These are phyloP conservation scores for Geranomyces variabilis DNA, from an alignment of 192 early-diverging fungal species.

Conservation along the genomic window DNA sequence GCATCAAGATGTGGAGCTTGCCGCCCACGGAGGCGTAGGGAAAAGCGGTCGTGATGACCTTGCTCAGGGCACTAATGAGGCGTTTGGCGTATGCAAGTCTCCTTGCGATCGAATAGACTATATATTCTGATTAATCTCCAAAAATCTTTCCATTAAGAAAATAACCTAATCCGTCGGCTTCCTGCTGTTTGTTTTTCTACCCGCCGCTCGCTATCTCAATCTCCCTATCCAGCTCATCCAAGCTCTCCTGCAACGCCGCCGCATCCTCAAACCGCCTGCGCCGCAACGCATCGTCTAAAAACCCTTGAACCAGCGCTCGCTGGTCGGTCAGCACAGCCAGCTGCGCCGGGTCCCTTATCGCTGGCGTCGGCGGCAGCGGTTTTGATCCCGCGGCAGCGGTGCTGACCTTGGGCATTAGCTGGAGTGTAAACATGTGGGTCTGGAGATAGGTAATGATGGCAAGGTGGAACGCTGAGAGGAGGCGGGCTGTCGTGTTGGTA, in stretches of 20 bases:
- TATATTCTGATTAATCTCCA: too few relatives aligned
- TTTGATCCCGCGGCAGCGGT: not conserved
- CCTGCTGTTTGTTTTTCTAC: too few relatives aligned
- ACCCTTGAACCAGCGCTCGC: conserved; percentile 29
- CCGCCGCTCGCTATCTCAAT: not conserved
- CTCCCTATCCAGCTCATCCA: conserved; percentile 48
- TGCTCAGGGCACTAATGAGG: too few relatives aligned
- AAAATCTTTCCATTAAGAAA: too few relatives aligned
- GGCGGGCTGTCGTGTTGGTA: conserved; percentile 17
- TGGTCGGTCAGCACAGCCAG: conserved; percentile 44
- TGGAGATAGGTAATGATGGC: conserved; percentile 54
- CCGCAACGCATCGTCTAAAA: conserved; percentile 42
- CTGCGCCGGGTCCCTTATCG: conserved; percentile 17
- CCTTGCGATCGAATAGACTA: too few relatives aligned
- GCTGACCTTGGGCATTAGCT: conserved; percentile 53
- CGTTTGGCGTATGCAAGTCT: too few relatives aligned
- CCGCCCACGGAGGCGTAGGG: not conserved
- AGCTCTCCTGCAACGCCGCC: conserved; percentile 33
- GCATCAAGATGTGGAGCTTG: not conserved
- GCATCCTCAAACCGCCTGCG: conserved; percentile 50
- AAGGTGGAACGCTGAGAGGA: conserved; percentile 43
- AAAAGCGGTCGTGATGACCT: too few relatives aligned
- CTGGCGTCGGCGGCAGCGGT: not conserved
- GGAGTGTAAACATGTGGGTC: conserved; percentile 56
- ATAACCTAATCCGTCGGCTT: too few relatives aligned